Evolutionary conservation across 2,329 filamentous ascomycete genomes (phyloP), one percentile per base, ranked within the genome.

Genomic region (Thielaviopsis ethacetica): DNA sequence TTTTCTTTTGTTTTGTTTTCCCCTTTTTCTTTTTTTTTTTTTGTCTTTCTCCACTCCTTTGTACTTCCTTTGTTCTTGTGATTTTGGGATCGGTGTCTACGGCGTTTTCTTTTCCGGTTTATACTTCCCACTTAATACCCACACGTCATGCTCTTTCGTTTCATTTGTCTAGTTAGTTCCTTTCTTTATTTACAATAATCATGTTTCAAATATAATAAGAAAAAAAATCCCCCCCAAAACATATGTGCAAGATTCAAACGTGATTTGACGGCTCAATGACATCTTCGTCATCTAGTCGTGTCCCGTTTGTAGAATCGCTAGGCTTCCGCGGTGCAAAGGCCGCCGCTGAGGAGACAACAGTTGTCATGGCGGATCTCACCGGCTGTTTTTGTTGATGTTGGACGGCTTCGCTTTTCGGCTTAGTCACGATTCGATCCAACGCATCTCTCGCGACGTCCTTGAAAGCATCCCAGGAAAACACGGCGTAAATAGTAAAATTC

Each of bases 401-500:
- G 24, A 6, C 24, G 6, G 6, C 24, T 26, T 26, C 24, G 24
- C 24, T 26, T 26, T 34, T 34, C n/a, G 38, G 10, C 10, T 24
- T 13, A 22, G 12, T 10, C 5, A 30, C 24, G 1, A n/a, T 65
- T 49, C 65, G 65, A 26, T 64, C 64, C 7, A 66, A 61, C n/a
- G 64, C 51, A 17, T 61, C 26, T 64, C 63, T 53, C 44, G 60
- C 61, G 26, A 63, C 27, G 0, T 62, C 62, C 64, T 74, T 75
- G 64, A 79, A 80, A 0, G 80, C 80, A 54, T 76, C 68, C 72
- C 79, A 77, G 5, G 82, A 85, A 1, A 83, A 86, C 5, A 76
- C 74, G 12, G 80, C 69, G 68, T 90, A 91, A 61, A 91, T 86
- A 56, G 84, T 66, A 21, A 81, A 78, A 67, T 91, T 91, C 85